Conservation (phyloP, 2,329 filamentous ascomycete genomes). For the Rutstroemia sp. region DNA sequence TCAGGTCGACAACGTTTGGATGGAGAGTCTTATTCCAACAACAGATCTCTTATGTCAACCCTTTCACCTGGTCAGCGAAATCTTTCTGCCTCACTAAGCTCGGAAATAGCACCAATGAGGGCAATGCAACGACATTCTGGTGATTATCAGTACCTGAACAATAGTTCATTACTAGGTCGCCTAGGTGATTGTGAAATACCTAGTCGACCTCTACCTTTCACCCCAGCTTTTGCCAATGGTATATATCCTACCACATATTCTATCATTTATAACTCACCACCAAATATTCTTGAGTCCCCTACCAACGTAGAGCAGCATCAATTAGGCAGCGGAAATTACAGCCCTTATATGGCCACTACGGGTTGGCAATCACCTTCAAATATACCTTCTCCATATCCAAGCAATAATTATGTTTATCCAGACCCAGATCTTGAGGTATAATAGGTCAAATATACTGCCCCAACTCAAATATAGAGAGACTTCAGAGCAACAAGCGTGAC, state of each 20-base stretch:
- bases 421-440: slow-evolving; percentile 69
- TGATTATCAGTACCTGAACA: slow-evolving; percentile 72
- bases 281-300: slow-evolving; percentile 63
- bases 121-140: slow-evolving; percentile 45
- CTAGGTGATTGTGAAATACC: slow-evolving; percentile 49
- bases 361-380: slow-evolving; percentile 86
- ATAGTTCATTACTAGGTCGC: slow-evolving; percentile 73
- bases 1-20: slow-evolving; percentile 55
- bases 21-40: slow-evolving; percentile 62
- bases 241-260: slow-evolving; percentile 78
- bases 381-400: slow-evolving; percentile 50
- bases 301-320: slow-evolving; percentile 64
- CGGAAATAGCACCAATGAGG: slow-evolving; percentile 63
- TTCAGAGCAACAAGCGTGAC: slow-evolving; percentile 67
- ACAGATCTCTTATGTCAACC: slow-evolving; percentile 68
- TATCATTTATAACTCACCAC: slow-evolving; percentile 64
- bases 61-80: slow-evolving; percentile 76
- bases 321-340: slow-evolving; percentile 64
- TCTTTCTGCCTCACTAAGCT: slow-evolving; percentile 71
- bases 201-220: slow-evolving; percentile 53
- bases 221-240: slow-evolving; percentile 48
- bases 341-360: slow-evolving; percentile 67
- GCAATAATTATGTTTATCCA: slow-evolving; percentile 66
- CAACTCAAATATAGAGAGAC: slow-evolving; percentile 60
- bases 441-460: slow-evolving; percentile 64